Evolutionary conservation across 2,329 filamentous ascomycete genomes (phyloP).

Genomic region (Phaeosphaeriaceae sp.): DNA sequence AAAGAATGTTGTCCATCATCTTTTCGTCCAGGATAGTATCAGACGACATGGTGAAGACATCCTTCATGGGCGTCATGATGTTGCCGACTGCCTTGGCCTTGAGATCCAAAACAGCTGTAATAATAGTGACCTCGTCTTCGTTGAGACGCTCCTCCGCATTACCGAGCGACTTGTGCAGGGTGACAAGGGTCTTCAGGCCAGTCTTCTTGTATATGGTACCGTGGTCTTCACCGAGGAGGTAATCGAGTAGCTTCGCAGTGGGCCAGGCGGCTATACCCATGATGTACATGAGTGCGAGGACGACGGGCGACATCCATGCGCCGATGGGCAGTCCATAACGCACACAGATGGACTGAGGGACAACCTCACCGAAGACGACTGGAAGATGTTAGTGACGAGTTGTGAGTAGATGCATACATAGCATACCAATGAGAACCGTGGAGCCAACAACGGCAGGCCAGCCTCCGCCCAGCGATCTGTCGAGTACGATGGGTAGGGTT

Average conservation of each 20-base stretch:
- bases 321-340: conserved; percentile 95
- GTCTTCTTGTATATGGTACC: conserved; percentile 98
- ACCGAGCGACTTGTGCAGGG: conserved; percentile 89
- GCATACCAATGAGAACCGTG: conserved; percentile 88
- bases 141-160: conserved; percentile 86
- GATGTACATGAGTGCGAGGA: conserved; percentile 89
- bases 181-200: conserved; percentile 94
- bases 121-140: conserved; percentile 98
- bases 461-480: conserved; percentile 90
- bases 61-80: conserved; percentile 98
- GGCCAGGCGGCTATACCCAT: conserved; percentile 92
- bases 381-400: conserved; percentile 3
- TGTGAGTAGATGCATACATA: not conserved
- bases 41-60: conserved; percentile 96
- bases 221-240: conserved; percentile 90
- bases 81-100: conserved; percentile 94
- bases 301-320: conserved; percentile 88
- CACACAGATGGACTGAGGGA: conserved; percentile 95
- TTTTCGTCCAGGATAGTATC: conserved; percentile 91
- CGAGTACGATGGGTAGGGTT: conserved; percentile 87
- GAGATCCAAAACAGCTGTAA: conserved; percentile 92
- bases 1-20: conserved; percentile 93
- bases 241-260: conserved; percentile 93
- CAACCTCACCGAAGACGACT: conserved; percentile 98
- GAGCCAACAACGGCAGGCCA: conserved; percentile 93